Conservation (phyloP, 805 yeast species). For the Pichia exigua region DNA sequence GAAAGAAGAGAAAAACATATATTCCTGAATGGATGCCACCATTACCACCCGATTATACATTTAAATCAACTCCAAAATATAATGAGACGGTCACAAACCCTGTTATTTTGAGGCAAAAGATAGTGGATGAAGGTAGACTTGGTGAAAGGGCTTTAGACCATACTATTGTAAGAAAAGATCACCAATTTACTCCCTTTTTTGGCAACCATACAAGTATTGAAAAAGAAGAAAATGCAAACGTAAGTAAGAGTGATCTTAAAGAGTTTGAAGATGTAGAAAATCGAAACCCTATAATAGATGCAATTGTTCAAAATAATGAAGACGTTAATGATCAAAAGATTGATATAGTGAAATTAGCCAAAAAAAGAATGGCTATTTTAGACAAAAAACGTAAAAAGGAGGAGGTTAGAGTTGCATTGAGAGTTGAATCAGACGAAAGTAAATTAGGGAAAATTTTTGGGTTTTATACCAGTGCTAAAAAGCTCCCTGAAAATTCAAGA, state of each 20-base stretch:
- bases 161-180: slow-evolving; percentile 27
- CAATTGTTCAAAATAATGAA: slow-evolving; percentile 1
- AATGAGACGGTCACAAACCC: slow-evolving; percentile 60
- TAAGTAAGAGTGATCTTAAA: no score
- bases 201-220: slow-evolving; percentile 4
- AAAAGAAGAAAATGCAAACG: slow-evolving; percentile 7
- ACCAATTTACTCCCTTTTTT: not conserved
- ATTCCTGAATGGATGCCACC: slow-evolving; percentile 78
- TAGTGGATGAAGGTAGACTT: slow-evolving; percentile 72
- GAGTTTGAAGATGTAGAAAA: not conserved
- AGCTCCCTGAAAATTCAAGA: slow-evolving; percentile 19
- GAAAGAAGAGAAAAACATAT: slow-evolving; percentile 29
- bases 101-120: slow-evolving; percentile 55
- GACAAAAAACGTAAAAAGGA: slow-evolving; percentile 27
- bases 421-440: slow-evolving; percentile 28
- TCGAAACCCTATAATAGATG: not conserved
- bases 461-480: slow-evolving; percentile 19
- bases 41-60: slow-evolving; percentile 92
- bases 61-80: slow-evolving; percentile 65
- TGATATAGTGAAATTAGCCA: slow-evolving; percentile 49
- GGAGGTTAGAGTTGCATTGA: slow-evolving; percentile 27
- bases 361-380: slow-evolving; percentile 34
- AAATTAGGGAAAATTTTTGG: slow-evolving; percentile 26
- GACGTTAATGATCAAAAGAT: slow-evolving; percentile 1
- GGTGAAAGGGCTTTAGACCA: slow-evolving; percentile 73